Base-by-base conservation (phyloP, 192 early-diverging fungal genomes). In the Backusella tarrabulga region DNA sequence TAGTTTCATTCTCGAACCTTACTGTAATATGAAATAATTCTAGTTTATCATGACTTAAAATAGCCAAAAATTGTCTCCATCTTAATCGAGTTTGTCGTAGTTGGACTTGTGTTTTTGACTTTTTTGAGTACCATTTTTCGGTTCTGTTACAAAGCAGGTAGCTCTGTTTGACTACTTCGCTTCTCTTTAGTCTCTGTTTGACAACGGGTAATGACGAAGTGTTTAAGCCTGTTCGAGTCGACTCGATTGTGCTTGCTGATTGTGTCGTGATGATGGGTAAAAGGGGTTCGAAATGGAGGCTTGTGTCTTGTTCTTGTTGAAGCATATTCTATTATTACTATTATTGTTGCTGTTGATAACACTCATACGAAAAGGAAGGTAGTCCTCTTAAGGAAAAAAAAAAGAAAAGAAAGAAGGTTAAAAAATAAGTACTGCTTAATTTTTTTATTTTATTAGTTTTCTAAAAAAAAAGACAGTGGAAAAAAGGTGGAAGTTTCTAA, bases 11-110 rank as follows among this genome's bases (percentile, higher is more conserved):
- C 35, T 68, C 15, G 6, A 70, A 12, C 23, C 68, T 35, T 70
- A 70, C 68, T 40, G 68, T 70, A n/a, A 70, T 38, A 70, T 70
- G 68, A 70, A 41, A 70, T 70, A 70, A 36, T 41, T 70, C 68
- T 40, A 70, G 19, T 21, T 38, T 70, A 36, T 70, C 38, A 41
- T 35, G 68, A 12, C 38, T 70, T 23, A 70, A 70, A 41, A 70
- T 34, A 2, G 38, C 68, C 21, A 21, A 38, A 23, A 70, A 70
- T 41, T 38, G 68, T 70, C 68, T 36, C 68, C 68, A 70, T 4
- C 68, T 36, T 70, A 70, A 41, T 26, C 68, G 68, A 70, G 35
- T 70, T n/a, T 70, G 34, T 41, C 23, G 35, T 41, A 70, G 21
- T 41, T 70, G 68, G 9, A 70, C 8, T 21, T 70, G 35, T 70